Evolutionary conservation across 1,139 yeast genomes (phyloP), one percentile per base, ranked within the genome.

Genomic region (Suhomyces chickasaworum): DNA sequence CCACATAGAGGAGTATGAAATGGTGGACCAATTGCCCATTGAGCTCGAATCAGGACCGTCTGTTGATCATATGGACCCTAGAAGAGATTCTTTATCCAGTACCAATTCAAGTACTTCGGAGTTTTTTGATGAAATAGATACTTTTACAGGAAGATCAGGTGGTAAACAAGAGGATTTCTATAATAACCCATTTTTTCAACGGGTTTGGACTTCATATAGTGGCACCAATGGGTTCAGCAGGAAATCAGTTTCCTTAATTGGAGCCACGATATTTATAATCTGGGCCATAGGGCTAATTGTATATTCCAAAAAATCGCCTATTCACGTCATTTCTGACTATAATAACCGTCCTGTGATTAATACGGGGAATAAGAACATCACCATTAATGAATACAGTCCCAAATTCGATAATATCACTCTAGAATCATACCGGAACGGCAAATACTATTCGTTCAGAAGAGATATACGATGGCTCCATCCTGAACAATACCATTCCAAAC

Each of bases 231-330:
- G 50, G 8, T 49, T 37, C 39, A 48, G 39, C 34, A 47, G 35
- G 42, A 52, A 45, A 39, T 31, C 37, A 15, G 54, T 52, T 42
- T 43, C 43, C 17, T 16, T 33, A 10, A 4, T 46, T 4, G 51
- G 46, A 2, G 17, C 46, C 7, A 20, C 49, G 8, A 29, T 38
- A 30, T 48, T 47, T 9, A 47, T 44, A 5, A 39, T 53, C 10
- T 74, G 79, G 79, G 18, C 68, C 2, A 29, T 58, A 1, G 64
- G 65, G 0, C 37, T 72, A 2, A 42, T 72, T 4, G 46, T 63
- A 1, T 74, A 74, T 52, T 62, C 77, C 10, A 61, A 61, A 39
- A 55, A 60, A 7, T 52, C 61, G 12, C 62, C 69, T 1, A 39
- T 52, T 1, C 54, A 57, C 16, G 37, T 63, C 2, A 56, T 67